Evolutionary conservation across 129 eudicot species (phyloP).

Genomic region (Tanacetum coccineum): DNA sequence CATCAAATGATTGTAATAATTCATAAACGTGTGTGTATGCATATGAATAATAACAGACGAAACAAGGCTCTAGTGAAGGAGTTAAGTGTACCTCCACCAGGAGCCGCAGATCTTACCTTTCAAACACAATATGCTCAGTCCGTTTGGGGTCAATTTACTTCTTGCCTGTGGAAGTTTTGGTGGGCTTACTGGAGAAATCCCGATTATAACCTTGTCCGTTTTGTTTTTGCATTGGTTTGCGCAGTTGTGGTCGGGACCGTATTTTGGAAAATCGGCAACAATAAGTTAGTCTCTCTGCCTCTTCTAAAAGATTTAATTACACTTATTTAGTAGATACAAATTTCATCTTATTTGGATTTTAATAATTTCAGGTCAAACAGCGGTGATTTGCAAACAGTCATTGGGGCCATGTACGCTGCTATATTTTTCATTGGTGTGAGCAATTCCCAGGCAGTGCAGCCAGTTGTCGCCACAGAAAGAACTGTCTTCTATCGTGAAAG

Average conservation of each 20-base stretch:
- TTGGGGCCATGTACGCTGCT: conserved; percentile 60
- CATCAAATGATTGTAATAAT: neutral
- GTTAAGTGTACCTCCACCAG: conserved; percentile 52
- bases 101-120: conserved; percentile 52
- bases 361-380: conserved; percentile 37
- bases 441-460: conserved; percentile 56
- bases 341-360: neutral
- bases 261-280: conserved; percentile 66
- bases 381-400: conserved; percentile 35
- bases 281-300: conserved; percentile 32
- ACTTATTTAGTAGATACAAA: neutral
- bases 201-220: conserved; percentile 67
- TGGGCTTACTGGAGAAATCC: conserved; percentile 90
- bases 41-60: conserved; percentile 22
- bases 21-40: neutral
- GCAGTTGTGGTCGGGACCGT: conserved; percentile 65
- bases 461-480: conserved; percentile 60
- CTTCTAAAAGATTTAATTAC: neutral
- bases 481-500: conserved; percentile 62
- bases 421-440: conserved; percentile 51
- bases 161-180: conserved; percentile 76
- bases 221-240: conserved; percentile 50
- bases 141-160: conserved; percentile 57
- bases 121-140: conserved; percentile 57
- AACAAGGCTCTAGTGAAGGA: conserved; percentile 64